Evolutionary conservation across 805 yeast species (phyloP).

Genomic region (Candida ponderosae): DNA sequence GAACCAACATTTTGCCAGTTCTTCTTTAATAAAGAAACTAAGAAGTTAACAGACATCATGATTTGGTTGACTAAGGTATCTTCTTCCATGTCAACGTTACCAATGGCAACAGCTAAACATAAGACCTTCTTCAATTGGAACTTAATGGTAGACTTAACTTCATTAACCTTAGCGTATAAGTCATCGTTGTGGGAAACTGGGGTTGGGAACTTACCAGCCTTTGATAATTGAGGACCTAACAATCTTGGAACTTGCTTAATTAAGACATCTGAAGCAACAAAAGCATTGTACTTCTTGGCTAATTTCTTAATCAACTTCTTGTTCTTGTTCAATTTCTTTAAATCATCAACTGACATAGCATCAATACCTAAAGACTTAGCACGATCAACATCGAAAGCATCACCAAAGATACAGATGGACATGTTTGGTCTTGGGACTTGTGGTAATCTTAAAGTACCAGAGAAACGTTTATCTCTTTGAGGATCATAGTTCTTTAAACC

Average conservation of each 20-base stretch:
- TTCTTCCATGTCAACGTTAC: slow-evolving; percentile 99
- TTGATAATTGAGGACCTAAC: slow-evolving; percentile 99
- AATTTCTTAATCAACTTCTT: slow-evolving; percentile 99
- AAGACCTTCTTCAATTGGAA: slow-evolving; percentile 99
- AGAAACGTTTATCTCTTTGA: slow-evolving; percentile 99
- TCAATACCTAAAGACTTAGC: slow-evolving; percentile 99
- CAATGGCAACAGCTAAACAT: slow-evolving; percentile 99
- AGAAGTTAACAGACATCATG: slow-evolving; percentile 98
- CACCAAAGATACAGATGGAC: slow-evolving; percentile 99
- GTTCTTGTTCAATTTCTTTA: slow-evolving; percentile 99
- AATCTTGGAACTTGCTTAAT: slow-evolving; percentile 99
- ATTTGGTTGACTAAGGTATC: slow-evolving; percentile 94
- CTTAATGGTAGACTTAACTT: slow-evolving; percentile 98
- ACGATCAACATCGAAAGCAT: slow-evolving; percentile 99
- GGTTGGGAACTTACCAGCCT: slow-evolving; percentile 99
- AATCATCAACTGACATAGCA: slow-evolving; percentile 99
- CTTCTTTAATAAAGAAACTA: slow-evolving; percentile 98
- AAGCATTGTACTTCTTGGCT: slow-evolving; percentile 99
- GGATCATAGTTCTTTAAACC: slow-evolving; percentile 99
- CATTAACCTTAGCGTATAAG: slow-evolving; percentile 89
- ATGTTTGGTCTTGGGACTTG: slow-evolving; percentile 99
- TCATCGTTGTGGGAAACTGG: slow-evolving; percentile 99
- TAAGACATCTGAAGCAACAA: slow-evolving; percentile 98
- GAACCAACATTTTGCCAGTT: slow-evolving; percentile 99
- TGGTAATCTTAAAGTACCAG: slow-evolving; percentile 98